Base-by-base conservation (phyloP, 2,329 filamentous ascomycete genomes). In the Colletotrichum camelliae region DNA sequence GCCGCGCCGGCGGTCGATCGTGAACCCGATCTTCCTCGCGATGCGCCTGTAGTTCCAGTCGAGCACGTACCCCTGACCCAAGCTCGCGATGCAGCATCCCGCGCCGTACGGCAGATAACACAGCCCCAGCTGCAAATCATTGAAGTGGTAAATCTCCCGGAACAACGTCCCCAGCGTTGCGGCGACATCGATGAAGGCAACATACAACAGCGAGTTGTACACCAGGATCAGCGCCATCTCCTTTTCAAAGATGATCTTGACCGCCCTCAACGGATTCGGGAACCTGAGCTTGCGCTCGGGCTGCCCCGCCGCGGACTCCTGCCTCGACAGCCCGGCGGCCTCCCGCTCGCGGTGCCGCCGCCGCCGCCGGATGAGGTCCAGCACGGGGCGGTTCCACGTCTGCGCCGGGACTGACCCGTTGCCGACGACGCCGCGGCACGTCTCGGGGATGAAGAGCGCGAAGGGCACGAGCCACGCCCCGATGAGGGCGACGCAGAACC, bases 41-140 rank as follows among this genome's bases (percentile, higher is more conserved):
- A 92, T 89, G 52, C 93, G 90, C 8, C 91, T 88, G 82, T 94
- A 97, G 82, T 96, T 96, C 88, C 91, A 92, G 82, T 91, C 89
- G 64, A 90, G 84, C 7, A 91, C 80, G 77, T 88, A 88, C 7
- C 94, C 93, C 76, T 91, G 89, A n/a, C 82, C 81, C 31, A 91
- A 78, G 15, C 88, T 86, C 1, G 89, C 86, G 12, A 87, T 74
- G 52, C 85, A 88, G 73, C 88, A 90, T 5, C 89, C 89, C 4
- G 87, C 79, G 1, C 89, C 90, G 67, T 91, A 88, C 1, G 89
- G 89, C 15, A 91, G 83, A 78, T 89, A 91, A 77, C 89, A 90
- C 4, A 91, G 84, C 4, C 90, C 89, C 33, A 90, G 85, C 77
- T 89, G 83, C 15, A 91, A 82, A 58, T 89, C 86, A 77, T 86